Evolutionary conservation across 306 rosid genomes (phyloP).

Genomic region (Senna siamea): DNA sequence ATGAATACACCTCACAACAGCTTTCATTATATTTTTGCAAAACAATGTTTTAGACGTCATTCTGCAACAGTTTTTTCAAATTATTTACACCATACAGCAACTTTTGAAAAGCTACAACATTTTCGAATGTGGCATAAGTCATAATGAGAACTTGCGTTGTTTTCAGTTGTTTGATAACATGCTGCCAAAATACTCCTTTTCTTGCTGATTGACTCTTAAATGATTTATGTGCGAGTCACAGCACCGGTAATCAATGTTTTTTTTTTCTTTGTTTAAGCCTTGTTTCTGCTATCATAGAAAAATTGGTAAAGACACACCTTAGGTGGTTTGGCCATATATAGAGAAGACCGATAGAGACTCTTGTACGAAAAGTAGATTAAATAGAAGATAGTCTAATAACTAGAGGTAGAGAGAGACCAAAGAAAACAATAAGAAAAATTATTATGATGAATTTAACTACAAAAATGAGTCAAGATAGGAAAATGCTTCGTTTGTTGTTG

Average conservation of each 20-base stretch:
- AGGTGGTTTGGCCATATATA: too few species aligned
- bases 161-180: conserved; percentile 14
- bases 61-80: neutral
- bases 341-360: too few species aligned
- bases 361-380: too few species aligned
- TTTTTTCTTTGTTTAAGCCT: neutral
- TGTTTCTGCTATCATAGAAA: too few species aligned
- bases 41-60: neutral
- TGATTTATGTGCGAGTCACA: neutral
- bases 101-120: neutral
- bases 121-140: neutral
- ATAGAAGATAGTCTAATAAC: too few species aligned
- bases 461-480: too few species aligned
- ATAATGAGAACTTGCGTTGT: neutral
- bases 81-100: neutral
- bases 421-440: too few species aligned
- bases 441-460: too few species aligned
- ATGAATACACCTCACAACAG: neutral
- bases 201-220: neutral
- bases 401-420: too few species aligned
- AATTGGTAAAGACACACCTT: too few species aligned
- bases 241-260: neutral
- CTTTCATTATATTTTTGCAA: neutral
- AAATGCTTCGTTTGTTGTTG: too few species aligned
- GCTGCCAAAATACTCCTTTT: conserved; percentile 2